These are phyloP conservation scores for Yarrowia bubula DNA, from an alignment of 805 yeast species.

Conservation along the genomic window DNA sequence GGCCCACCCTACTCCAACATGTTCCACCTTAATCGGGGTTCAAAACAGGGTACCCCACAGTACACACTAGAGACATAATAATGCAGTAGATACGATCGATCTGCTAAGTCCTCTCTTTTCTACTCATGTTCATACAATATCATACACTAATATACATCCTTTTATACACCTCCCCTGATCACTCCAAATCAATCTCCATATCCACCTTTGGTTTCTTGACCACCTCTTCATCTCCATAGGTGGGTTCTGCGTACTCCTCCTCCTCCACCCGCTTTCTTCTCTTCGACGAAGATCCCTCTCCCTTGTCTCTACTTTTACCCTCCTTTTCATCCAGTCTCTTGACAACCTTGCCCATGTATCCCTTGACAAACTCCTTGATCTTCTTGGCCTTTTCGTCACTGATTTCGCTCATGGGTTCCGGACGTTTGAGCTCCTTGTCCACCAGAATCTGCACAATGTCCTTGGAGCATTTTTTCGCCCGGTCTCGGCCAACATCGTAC, in stretches of 20 bases:
- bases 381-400: conserved; percentile 66
- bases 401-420: conserved; percentile 52
- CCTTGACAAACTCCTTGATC: conserved; percentile 59
- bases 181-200: conserved; percentile 25
- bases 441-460: conserved; percentile 70
- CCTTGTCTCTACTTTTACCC: neutral
- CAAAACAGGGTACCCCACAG: no score
- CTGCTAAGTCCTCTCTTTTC: no score
- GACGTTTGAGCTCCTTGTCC: conserved; percentile 58
- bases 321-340: conserved; percentile 15
- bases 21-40: no score
- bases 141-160: conserved; percentile 12
- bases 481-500: conserved; percentile 62
- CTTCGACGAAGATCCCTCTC: neutral
- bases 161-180: neutral
- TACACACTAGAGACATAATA: no score
- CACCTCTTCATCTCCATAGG: neutral
- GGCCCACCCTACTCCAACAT: no score
- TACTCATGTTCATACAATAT: neutral
- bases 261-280: neutral
- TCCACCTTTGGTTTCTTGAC: conserved; percentile 21
- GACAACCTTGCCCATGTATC: conserved; percentile 34
- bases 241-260: neutral
- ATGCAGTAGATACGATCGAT: no score
- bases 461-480: conserved; percentile 71